phyloP scores from a whole-genome alignment of 106 monocot genomes.

The Dioscorea alata region DNA sequence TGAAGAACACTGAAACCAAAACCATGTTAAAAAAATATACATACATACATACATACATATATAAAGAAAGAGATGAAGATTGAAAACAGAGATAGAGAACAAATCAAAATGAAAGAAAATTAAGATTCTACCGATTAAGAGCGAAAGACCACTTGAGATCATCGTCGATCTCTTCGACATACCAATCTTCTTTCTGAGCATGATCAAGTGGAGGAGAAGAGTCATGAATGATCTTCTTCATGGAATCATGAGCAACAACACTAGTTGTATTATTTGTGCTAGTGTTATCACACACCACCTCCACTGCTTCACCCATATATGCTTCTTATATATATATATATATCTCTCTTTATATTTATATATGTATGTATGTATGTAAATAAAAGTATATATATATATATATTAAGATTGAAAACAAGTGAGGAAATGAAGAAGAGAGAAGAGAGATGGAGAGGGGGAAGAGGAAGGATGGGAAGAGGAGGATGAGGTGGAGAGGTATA shows the following conservation, averaged over 20 bases:
- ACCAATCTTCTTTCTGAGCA: conserved; percentile 32
- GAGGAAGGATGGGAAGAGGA: neutral
- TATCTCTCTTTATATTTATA: neutral
- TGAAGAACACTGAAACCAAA: conserved; percentile 50
- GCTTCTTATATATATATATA: neutral
- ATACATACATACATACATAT: neutral
- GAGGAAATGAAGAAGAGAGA: neutral
- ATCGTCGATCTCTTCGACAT: conserved; percentile 60
- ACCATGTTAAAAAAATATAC: neutral
- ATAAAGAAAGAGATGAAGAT: neutral
- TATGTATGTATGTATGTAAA: neutral
- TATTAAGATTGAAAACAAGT: conserved; percentile 3
- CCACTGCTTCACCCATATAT: conserved; percentile 22
- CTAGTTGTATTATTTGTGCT: too few relatives aligned
- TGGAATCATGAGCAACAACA: too few relatives aligned
- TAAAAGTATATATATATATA: neutral
- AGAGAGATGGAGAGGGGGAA: conserved; percentile 6
- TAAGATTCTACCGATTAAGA: conserved; percentile 44
- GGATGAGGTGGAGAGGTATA: neutral
- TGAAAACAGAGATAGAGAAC: neutral
- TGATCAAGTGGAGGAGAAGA: neutral
- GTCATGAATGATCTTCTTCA: neutral
- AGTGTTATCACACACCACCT: conserved; percentile 2
- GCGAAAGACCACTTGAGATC: conserved; percentile 73
- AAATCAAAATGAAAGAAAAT: neutral